These are phyloP conservation scores for Acanthamoeba healyi DNA, from an alignment of 208 protist genomes.

Conservation along the genomic window DNA sequence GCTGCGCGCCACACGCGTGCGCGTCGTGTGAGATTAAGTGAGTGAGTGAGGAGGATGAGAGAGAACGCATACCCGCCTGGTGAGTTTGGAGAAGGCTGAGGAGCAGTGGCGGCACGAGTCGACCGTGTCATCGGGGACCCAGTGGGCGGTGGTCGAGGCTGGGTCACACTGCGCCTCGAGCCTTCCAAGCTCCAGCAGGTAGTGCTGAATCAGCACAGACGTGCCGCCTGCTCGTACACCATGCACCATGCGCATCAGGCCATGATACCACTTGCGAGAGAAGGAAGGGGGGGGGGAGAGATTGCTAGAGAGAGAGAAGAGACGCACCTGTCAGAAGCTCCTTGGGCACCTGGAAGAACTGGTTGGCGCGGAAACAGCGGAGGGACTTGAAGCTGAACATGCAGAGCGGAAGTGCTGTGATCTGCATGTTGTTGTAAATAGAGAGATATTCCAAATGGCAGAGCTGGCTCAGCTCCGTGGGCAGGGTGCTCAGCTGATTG, in stretches of 20 bases:
- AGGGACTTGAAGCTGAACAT: neutral
- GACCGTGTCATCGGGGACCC: conserved; percentile 10
- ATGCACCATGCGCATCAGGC: neutral
- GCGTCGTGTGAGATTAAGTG: neutral
- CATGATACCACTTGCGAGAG: neutral
- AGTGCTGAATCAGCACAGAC: neutral
- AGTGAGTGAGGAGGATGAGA: neutral
- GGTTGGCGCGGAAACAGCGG: conserved; percentile 13
- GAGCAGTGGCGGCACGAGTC: neutral
- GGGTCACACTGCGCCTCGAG: neutral
- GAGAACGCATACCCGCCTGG: neutral
- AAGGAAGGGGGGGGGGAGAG: neutral
- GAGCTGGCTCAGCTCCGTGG: conserved; percentile 17
- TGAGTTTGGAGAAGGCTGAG: conserved; percentile 11
- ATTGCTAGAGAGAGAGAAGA: neutral
- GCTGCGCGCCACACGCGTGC: neutral
- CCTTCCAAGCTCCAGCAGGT: neutral
- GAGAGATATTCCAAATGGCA: neutral
- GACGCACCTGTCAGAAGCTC: neutral
- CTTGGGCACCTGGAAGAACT: conserved; percentile 25
- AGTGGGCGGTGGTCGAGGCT: conserved; percentile 9
- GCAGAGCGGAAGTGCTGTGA: neutral
- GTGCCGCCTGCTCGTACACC: neutral
- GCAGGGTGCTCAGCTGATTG: neutral
- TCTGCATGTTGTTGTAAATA: conserved; percentile 19